Conservation (phyloP, 495 filamentous ascomycete species). For the Bathelium albidoporum region DNA sequence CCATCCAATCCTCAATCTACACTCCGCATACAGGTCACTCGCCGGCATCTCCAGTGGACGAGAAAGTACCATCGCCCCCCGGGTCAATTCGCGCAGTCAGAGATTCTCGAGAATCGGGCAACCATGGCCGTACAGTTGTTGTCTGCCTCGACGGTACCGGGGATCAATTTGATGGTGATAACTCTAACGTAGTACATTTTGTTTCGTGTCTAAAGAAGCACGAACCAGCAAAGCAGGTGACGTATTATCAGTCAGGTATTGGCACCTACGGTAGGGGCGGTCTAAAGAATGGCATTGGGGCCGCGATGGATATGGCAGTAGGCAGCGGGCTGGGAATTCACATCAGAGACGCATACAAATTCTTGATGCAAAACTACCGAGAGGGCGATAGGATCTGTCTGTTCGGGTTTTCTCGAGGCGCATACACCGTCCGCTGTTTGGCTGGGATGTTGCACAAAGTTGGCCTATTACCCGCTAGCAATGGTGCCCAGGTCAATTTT, state of each 20-base stretch:
- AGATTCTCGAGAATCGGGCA: conserved; percentile 14
- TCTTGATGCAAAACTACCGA: conserved; percentile 32
- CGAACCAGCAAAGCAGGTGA: conserved; percentile 25
- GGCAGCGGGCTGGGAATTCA: conserved; percentile 31
- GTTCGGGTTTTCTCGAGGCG: conserved; percentile 32
- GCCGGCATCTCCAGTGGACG: background rate
- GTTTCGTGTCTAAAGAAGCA: conserved; percentile 34
- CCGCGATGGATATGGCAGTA: conserved; percentile 32
- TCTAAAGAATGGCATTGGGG: conserved; percentile 25
- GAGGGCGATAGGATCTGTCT: conserved; percentile 33
- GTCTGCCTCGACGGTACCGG: conserved; percentile 36
- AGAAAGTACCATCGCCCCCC: conserved; percentile 14
- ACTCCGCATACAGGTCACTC: background rate
- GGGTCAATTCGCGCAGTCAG: conserved; percentile 23
- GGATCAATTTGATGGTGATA: conserved; percentile 33
- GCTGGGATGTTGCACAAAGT: conserved; percentile 35
- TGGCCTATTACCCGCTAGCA: conserved; percentile 31
- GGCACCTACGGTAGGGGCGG: conserved; percentile 33
- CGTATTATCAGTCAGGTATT: conserved; percentile 36
- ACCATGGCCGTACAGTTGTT: conserved; percentile 26
- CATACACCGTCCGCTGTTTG: conserved; percentile 32
- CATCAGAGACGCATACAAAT: conserved; percentile 32
- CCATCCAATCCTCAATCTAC: conserved; percentile 9
- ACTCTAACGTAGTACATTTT: conserved; percentile 35
- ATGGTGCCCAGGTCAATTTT: conserved; percentile 29